These are phyloP conservation scores for Aspergillus fijiensis DNA, from an alignment of 2,329 filamentous ascomycete genomes.

Conservation along the genomic window DNA sequence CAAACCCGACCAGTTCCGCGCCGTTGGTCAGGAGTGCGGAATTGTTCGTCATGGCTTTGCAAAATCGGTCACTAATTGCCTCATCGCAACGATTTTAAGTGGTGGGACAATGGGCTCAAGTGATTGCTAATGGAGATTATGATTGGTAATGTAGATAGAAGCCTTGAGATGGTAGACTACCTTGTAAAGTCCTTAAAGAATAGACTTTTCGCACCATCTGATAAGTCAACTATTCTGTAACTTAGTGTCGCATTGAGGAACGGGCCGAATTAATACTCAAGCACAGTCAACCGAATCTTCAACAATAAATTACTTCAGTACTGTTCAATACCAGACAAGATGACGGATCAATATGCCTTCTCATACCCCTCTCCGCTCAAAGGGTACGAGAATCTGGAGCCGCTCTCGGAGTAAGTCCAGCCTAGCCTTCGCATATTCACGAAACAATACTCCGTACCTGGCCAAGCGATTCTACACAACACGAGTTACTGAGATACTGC, in stretches of 20 bases:
- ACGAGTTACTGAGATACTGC: background rate
- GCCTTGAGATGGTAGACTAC: background rate
- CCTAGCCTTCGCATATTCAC: too few species aligned
- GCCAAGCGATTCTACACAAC: background rate
- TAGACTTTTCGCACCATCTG: background rate
- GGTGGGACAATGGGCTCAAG: background rate
- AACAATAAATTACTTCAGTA: background rate
- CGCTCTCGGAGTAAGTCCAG: conserved; percentile 45
- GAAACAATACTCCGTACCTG: background rate
- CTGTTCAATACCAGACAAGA: conserved; percentile 18
- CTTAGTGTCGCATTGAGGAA: too few species aligned
- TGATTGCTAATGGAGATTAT: background rate
- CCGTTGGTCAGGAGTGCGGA: conserved; percentile 29
- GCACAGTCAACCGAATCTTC: background rate
- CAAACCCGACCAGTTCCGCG: conserved; percentile 16
- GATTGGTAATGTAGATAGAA: conserved; percentile 1
- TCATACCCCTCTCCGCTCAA: conserved; percentile 56
- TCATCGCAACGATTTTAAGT: background rate
- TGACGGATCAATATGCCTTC: conserved; percentile 54
- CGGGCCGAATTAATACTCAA: too few species aligned
- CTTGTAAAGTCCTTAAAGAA: background rate
- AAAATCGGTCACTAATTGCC: conserved; percentile 5
- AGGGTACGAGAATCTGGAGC: conserved; percentile 51
- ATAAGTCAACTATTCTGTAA: background rate
- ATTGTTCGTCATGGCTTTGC: conserved; percentile 9